Evolutionary conservation across 1,284 basidiomycete genomes (phyloP), one percentile per base, ranked within the genome.

Genomic region (Dichomitus squalens): DNA sequence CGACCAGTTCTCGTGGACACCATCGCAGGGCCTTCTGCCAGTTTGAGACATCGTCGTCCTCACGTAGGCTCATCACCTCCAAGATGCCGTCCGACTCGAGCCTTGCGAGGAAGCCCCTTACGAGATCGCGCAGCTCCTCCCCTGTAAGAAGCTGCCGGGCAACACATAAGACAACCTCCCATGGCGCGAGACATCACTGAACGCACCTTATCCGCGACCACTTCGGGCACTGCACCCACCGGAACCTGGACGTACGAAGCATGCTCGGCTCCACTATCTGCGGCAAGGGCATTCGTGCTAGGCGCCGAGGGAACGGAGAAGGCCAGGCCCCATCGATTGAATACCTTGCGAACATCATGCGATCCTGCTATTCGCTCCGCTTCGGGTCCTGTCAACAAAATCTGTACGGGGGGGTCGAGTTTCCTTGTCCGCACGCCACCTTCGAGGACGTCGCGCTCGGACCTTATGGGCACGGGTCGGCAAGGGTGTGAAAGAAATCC

Each of bases 1-100:
- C 90, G 11, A 95, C 70, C 53, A 97, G 79, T 55, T 83, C 85
- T 47, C 78, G 79, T 8, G 95, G 95, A 73, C 91, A 94, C 79
- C 84, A 86, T 29, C 90, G 83, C 49, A 95, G 72, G 31, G 86
- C 85, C 61, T 81, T 82, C 54, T 88, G 75, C 93, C 92, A 95
- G 25, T 31, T 40, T 12, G 49, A 47, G 36, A 57, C 58, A 8
- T n/a, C 18, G 5, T 23, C 36, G n/a, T 20, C 16, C 8, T 18
- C 27, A n/a, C 29, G 43, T 29, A 29, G 27, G n/a, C 44, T 31
- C 31, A 56, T 36, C 11, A 43, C 27, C 27, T 35, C 50, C 35
- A 59, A 54, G 31, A 63, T 18, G 14, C 70, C 74, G 21, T 72
- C 67, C 23, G 67, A 61, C 53, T 79, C 78, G 46, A 79, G 64